These are phyloP conservation scores for Avena atlantica DNA, from an alignment of 176 grass and related monocot genomes.

Conservation along the genomic window DNA sequence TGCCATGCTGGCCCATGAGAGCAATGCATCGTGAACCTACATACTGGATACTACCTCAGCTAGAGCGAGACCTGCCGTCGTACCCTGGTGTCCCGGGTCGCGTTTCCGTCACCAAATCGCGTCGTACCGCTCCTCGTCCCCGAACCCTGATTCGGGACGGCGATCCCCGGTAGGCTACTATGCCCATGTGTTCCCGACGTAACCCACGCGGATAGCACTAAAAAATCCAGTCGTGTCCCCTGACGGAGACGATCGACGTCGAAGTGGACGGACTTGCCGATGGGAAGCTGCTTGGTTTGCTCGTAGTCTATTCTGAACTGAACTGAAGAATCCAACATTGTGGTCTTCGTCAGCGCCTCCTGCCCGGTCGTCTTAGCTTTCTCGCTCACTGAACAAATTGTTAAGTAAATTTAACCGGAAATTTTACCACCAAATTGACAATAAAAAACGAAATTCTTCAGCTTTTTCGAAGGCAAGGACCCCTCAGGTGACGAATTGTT, in stretches of 20 bases:
- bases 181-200: not conserved
- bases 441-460: not conserved
- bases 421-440: not conserved
- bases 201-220: not conserved
- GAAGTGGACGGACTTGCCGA: not conserved
- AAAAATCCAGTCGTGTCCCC: not conserved
- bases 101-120: no score
- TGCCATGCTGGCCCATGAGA: no score
- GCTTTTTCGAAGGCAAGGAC: not conserved
- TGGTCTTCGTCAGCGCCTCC: not conserved
- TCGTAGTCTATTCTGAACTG: slow-evolving; percentile 39
- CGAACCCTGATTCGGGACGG: no score
- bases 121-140: no score
- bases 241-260: not conserved
- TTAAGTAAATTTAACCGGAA: not conserved
- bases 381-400: not conserved
- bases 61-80: no score
- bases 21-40: no score
- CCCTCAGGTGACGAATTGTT: not conserved
- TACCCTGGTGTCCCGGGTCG: no score
- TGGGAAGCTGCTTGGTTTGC: not conserved
- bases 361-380: not conserved
- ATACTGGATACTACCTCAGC: no score
- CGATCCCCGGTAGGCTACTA: no score
- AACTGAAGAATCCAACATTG: not conserved